Percentiles rank a stretch among this genome's conserved stretches.
Evolutionary conservation across 176 grass and related monocot species (phyloP).

Genomic region (Carex littledalei): DNA sequence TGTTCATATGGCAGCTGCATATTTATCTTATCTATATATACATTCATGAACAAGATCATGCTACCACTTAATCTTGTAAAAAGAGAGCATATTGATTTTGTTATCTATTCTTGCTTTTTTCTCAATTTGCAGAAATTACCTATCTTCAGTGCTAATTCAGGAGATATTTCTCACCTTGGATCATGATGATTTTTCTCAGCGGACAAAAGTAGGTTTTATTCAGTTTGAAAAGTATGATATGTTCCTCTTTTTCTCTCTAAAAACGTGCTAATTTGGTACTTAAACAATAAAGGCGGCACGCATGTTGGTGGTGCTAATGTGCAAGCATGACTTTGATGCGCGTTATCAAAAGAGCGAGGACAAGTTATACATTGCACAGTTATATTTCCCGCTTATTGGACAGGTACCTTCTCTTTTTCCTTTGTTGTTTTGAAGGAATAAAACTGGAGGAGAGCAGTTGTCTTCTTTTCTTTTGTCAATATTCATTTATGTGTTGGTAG

Average conservation of each 20-base stretch:
- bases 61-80: conserved; percentile 5
- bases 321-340: conserved; percentile 97
- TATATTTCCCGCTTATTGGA: conserved; percentile 96
- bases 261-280: conserved; percentile 9
- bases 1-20: conserved; percentile 16
- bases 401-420: conserved; percentile 37
- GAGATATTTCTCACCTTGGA: conserved; percentile 99
- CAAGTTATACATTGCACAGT: conserved; percentile 90
- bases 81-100: neutral
- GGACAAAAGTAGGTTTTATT: conserved; percentile 68
- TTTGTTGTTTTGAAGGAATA: neutral
- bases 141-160: conserved; percentile 97
- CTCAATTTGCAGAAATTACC: conserved; percentile 71
- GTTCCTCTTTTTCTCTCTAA: neutral
- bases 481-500: neutral
- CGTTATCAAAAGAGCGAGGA: conserved; percentile 96
- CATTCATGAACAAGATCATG: conserved; percentile 12
- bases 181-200: conserved; percentile 93
- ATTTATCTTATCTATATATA: conserved; percentile 10
- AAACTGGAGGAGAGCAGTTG: neutral
- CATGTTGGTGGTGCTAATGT: conserved; percentile 88
- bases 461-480: neutral
- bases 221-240: neutral
- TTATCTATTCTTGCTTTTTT: conserved; percentile 11
- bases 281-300: conserved; percentile 67